Conservation (phyloP, 257 asterid species). For the Knoxia roxburghii region DNA sequence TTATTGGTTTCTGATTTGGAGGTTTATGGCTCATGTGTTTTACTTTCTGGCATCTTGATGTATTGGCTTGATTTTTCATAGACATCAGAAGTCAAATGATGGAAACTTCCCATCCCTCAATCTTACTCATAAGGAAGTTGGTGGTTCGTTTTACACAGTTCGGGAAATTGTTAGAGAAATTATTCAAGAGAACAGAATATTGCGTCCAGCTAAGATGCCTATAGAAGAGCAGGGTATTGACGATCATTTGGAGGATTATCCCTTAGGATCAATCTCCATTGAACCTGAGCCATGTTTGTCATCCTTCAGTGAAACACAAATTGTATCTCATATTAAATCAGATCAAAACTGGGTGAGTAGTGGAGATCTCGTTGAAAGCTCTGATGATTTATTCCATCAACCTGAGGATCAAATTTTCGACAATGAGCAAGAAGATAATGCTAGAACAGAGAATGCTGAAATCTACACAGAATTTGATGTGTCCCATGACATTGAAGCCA, state of each 20-base stretch:
- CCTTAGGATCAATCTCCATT: slow-evolving; percentile 59
- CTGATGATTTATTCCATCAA: slow-evolving; percentile 20
- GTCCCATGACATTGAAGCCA: not conserved
- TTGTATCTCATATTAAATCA: slow-evolving; percentile 14
- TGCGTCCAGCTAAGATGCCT: slow-evolving; percentile 64
- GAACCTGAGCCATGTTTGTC: slow-evolving; percentile 41
- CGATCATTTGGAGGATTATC: slow-evolving; percentile 43
- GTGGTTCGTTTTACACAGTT: slow-evolving; percentile 87
- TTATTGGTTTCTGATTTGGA: not conserved
- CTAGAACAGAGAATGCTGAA: not conserved
- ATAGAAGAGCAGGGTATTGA: slow-evolving; percentile 37
- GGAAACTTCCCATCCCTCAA: slow-evolving; percentile 81
- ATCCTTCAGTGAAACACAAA: slow-evolving; percentile 26
- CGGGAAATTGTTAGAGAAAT: slow-evolving; percentile 84
- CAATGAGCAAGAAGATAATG: slow-evolving; percentile 18
- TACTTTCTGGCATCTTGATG: not conserved
- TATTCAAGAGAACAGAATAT: slow-evolving; percentile 81
- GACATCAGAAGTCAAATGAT: slow-evolving; percentile 58
- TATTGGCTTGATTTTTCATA: slow-evolving; percentile 26
- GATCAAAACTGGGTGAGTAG: slow-evolving; percentile 19
- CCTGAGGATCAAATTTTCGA: slow-evolving; percentile 21
- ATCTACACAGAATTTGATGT: slow-evolving; percentile 6
- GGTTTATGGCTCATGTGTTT: not conserved
- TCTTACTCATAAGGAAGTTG: slow-evolving; percentile 91
- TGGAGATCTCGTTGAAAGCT: slow-evolving; percentile 27